Evolutionary conservation across 164 flowering plant genomes (phyloP).

Genomic region (Saururus chinensis): DNA sequence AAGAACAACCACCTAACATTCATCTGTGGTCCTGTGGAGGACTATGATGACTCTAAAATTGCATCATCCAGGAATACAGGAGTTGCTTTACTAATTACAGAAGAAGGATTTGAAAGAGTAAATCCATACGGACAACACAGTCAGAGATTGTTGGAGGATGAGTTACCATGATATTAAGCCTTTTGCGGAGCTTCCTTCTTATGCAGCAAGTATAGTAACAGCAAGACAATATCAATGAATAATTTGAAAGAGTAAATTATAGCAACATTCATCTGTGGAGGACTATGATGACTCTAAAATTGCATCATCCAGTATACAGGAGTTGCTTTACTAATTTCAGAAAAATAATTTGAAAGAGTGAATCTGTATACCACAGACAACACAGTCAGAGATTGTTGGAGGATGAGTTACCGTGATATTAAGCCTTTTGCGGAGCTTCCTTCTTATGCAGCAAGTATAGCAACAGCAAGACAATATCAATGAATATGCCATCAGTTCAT

Average conservation of each 20-base stretch:
- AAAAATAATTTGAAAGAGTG: no score
- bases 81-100: neutral
- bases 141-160: neutral
- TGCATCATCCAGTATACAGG: neutral
- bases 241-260: no score
- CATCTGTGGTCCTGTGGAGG: no score
- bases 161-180: conserved; percentile 64
- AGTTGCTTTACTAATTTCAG: neutral
- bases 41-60: neutral
- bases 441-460: conserved; percentile 86
- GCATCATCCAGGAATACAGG: neutral
- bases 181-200: conserved; percentile 87
- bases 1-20: neutral
- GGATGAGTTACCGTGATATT: conserved; percentile 53
- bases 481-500: conserved; percentile 93
- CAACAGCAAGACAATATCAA: conserved; percentile 91
- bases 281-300: neutral
- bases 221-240: conserved; percentile 80
- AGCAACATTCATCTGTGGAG: no score
- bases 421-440: conserved; percentile 80
- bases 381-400: neutral
- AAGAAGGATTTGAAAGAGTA: no score
- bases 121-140: neutral
- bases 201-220: conserved; percentile 95
- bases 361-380: neutral